Conservation (phyloP, 805 yeast genomes). For the Metschnikowia proteae region DNA sequence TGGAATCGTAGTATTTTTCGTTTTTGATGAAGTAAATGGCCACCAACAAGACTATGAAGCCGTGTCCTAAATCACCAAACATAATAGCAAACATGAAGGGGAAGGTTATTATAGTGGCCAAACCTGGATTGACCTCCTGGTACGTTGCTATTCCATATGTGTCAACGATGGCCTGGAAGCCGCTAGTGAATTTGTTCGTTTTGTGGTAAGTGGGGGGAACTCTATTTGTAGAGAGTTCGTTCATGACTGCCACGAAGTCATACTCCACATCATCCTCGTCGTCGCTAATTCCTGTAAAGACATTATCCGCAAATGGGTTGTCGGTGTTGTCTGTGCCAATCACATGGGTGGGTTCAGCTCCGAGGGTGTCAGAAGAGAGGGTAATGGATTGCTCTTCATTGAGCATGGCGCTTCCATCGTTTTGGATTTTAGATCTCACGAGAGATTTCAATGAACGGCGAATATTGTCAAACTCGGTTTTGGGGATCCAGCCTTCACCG, state of each 20-base stretch:
- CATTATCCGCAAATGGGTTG: constrained; percentile 6
- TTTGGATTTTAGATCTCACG: constrained; percentile 33
- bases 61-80: constrained; percentile 84
- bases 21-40: constrained; percentile 52
- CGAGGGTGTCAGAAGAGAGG: constrained; percentile 17
- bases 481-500: constrained; percentile 76
- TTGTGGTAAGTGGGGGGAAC: constrained; percentile 71
- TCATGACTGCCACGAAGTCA: constrained; percentile 39
- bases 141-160: constrained; percentile 78
- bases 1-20: constrained; percentile 48
- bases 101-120: constrained; percentile 70
- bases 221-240: constrained; percentile 59
- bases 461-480: constrained; percentile 40
- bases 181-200: constrained; percentile 64
- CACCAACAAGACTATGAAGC: constrained; percentile 56
- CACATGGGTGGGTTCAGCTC: constrained; percentile 8
- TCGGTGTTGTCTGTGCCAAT: constrained; percentile 7
- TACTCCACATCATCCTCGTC: constrained; percentile 17
- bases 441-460: constrained; percentile 40
- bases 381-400: constrained; percentile 10
- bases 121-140: constrained; percentile 71
- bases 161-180: constrained; percentile 67
- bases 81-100: constrained; percentile 81
- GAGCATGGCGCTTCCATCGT: constrained; percentile 4
- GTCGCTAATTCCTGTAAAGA: constrained; percentile 13